Percentiles rank a stretch among this genome's conserved stretches.
Evolutionary conservation across 2,329 filamentous ascomycete genomes (phyloP).

Genomic region (Ophioceras dolichostomum): DNA sequence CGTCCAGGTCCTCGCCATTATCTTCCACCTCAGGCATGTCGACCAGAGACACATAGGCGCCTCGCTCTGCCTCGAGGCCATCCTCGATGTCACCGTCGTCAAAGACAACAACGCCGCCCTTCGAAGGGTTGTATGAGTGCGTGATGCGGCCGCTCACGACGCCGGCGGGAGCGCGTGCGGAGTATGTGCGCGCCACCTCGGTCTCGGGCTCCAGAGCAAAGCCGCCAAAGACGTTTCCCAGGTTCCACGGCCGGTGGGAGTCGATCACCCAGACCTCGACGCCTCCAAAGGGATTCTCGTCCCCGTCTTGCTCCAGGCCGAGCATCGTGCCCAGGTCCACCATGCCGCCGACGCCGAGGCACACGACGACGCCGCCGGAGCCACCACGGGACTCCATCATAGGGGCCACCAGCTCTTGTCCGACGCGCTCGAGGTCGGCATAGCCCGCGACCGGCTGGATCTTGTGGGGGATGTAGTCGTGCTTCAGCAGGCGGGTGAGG

Average conservation of each 20-base stretch:
- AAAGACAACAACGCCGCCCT: slow-evolving; percentile 83
- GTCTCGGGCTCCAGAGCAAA: slow-evolving; percentile 42
- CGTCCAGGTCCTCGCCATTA: slow-evolving; percentile 49
- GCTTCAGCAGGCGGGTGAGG: slow-evolving; percentile 81
- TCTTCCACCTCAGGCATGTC: slow-evolving; percentile 88
- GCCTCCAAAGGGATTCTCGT: slow-evolving; percentile 47
- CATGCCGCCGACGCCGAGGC: slow-evolving; percentile 83
- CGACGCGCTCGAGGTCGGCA: slow-evolving; percentile 71
- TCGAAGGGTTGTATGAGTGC: slow-evolving; percentile 61
- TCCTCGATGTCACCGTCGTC: slow-evolving; percentile 94
- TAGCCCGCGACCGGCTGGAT: slow-evolving; percentile 93
- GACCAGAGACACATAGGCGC: slow-evolving; percentile 74
- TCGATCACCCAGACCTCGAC: slow-evolving; percentile 95
- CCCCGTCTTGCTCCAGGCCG: slow-evolving; percentile 49
- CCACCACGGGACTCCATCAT: slow-evolving; percentile 82
- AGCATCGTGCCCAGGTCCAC: slow-evolving; percentile 75
- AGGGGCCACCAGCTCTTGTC: slow-evolving; percentile 65
- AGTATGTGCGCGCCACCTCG: slow-evolving; percentile 9
- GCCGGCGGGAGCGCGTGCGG: slow-evolving; percentile 44
- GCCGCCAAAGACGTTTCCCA: slow-evolving; percentile 84
- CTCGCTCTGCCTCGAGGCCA: slow-evolving; percentile 59
- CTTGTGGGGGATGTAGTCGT: slow-evolving; percentile 96
- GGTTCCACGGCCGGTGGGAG: slow-evolving; percentile 83
- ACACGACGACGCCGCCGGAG: slow-evolving; percentile 78
- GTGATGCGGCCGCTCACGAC: slow-evolving; percentile 63